Evolutionary conservation across 2,329 filamentous ascomycete species (phyloP), one percentile per base, ranked within the genome.

Genomic region (Fusarium anguioides): DNA sequence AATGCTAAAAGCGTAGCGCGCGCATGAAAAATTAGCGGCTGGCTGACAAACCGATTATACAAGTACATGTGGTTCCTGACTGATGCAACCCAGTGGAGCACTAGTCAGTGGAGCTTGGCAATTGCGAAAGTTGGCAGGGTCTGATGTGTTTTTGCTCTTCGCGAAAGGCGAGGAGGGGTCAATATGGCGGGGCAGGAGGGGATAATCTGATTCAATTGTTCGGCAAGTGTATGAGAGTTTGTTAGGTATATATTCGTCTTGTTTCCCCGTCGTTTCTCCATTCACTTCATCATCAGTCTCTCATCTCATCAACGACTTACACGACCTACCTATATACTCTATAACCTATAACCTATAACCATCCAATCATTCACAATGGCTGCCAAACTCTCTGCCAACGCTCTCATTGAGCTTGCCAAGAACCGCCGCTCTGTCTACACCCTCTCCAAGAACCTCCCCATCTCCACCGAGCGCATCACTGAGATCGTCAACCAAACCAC

Each of bases 371-470:
- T 72, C 77, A 81, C 75, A 73, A 84, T 83, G 81, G 76, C 82
- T 62, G 66, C 80, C 72, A 78, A 79, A 72, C 47, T 77, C 62
- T 78, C 78, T 68, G 77, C 85, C 74, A 78, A 82, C 64, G 57
- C 82, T 65, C 83, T 93, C 81, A 78, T 93, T 77, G 82, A 89
- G 64, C 85, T 88, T 75, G 77, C 91, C 83, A 86, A 88, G 82
- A 77, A 81, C 77, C 91, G 92, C 76, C 90, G 91, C 79, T 86
- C 87, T 75, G 80, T 85, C 83, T 93, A 94, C 82, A 78, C 82
- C 50, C 86, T 93, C 58, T 86, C 82, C 82, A 90, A 90, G 80
- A 80, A 86, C 64, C 83, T 90, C 24, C 75, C 87, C 72, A 71
- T 80, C 68, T 48, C 74, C 33, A 83, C 84, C 70, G 78, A 81